Percentiles rank a stretch among this genome's conserved stretches.
Conservation (phyloP, 345 rosid species). For the Acer negundo region DNA sequence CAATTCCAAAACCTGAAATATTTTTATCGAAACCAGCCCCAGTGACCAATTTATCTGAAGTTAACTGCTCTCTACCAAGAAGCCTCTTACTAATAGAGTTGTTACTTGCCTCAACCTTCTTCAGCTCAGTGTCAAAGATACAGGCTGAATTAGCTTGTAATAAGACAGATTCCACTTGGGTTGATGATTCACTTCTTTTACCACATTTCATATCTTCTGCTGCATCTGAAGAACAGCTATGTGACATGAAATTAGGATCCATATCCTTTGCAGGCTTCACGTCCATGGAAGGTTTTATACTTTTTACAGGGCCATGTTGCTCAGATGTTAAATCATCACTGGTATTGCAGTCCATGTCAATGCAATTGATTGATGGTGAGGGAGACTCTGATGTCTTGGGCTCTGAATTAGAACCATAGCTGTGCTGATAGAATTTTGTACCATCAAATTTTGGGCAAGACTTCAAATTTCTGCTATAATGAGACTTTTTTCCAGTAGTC, state of each 20-base stretch:
- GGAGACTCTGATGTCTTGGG: not conserved
- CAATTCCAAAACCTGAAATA: constrained; percentile 1
- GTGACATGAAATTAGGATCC: constrained; percentile 20
- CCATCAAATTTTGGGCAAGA: constrained; percentile 11
- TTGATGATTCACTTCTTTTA: constrained; percentile 5
- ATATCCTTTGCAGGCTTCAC: constrained; percentile 4
- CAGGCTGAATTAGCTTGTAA: constrained; percentile 2
- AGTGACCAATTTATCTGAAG: constrained; percentile 7
- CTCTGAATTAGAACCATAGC: constrained; percentile 4
- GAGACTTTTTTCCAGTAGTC: constrained; percentile 12
- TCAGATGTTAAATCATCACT: constrained; percentile 9
- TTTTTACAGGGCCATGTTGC: not conserved
- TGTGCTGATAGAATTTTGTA: not conserved
- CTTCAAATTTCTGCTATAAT: constrained; percentile 2
- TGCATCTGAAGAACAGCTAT: constrained; percentile 19
- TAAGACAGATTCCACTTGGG: constrained; percentile 10
- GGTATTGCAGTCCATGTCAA: not conserved
- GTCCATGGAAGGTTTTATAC: constrained; percentile 5
- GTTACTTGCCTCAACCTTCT: constrained; percentile 7
- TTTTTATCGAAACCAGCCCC: constrained; percentile 15
- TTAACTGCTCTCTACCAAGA: constrained; percentile 16
- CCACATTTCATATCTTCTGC: not conserved
- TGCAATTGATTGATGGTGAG: not conserved
- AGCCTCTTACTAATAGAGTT: not conserved
- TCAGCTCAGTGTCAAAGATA: constrained; percentile 3